Base-by-base conservation (phyloP, 495 filamentous ascomycete species). In the Bacidia rubella region DNA sequence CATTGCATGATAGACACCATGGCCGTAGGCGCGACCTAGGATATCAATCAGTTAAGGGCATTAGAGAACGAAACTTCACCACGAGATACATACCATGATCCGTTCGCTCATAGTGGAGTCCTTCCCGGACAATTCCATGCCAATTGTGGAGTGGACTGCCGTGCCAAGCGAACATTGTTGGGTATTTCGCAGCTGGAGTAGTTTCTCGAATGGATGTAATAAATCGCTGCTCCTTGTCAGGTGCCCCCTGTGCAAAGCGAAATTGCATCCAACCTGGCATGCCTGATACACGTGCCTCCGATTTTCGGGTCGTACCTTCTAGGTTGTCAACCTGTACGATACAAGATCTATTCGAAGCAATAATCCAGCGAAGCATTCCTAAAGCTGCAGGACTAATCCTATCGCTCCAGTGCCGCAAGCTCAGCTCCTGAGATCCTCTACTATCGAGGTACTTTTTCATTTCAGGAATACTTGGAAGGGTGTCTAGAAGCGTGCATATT, bases 221-320 rank as follows among this genome's bases (percentile, higher is more conserved):
- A 62, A 97, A 95, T n/a, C 79, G 75, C 38, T 83, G 71, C 60
- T 97, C 90, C 61, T 90, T 95, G 62, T 95, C 90, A 1, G 87
- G 87, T 1, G 88, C 82, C 12, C 90, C 90, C 72, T 94, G 90
- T 1, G 83, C 81, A 54, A 95, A 85, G 35, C 86, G 74, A 60
- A 95, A 97, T 62, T 95, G 87, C 22, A 85, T 64, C 73, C 80
- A 93, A 1, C 72, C 74, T 0, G 68, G 57, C 71, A 93, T 81
- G 0, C 81, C 84, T 7, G 64, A 67, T 11, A 93, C 74, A 15
- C 75, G 74, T 50, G 87, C 54, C 35, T 68, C 63, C 11, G 57
- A 65, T n/a, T 48, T 54, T 19, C 38, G 42, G 21, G 24, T 48
- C 38, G 19, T 45, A 23, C 51, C 49, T 0, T 55, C 35, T 7